Conservation (phyloP, 2,329 filamentous ascomycete genomes). For the Monosporascus sp. region DNA sequence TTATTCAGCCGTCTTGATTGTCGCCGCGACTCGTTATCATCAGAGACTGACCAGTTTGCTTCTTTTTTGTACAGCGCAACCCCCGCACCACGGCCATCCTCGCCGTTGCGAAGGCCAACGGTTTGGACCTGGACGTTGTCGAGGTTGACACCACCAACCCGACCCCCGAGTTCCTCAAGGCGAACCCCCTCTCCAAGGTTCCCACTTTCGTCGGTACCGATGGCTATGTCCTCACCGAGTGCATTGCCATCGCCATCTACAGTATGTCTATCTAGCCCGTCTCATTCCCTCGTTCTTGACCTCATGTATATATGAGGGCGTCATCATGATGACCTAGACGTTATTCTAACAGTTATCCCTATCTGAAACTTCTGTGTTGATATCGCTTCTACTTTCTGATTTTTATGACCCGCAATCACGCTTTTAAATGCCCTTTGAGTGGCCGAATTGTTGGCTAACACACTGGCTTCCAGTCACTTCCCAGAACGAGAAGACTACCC, state of each 20-base stretch:
- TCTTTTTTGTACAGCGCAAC: constrained; percentile 61
- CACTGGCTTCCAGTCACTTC: constrained; percentile 68
- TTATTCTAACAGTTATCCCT: constrained; percentile 94
- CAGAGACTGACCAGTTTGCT: constrained; percentile 22
- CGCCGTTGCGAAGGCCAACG: constrained; percentile 96
- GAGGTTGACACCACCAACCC: constrained; percentile 62
- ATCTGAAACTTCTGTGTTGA: constrained; percentile 92
- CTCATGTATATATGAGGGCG: constrained; percentile 5
- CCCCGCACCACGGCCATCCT: constrained; percentile 82
- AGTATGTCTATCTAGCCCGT: constrained; percentile 57
- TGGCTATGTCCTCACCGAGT: constrained; percentile 84
- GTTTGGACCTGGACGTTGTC: constrained; percentile 84
- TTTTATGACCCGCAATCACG: constrained; percentile 25
- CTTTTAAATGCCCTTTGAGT: constrained; percentile 7
- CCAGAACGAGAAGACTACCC: constrained; percentile 99
- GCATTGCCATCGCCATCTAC: constrained; percentile 95
- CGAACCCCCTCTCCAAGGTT: constrained; percentile 85
- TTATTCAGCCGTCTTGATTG: constrained; percentile 5
- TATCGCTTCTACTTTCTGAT: constrained; percentile 80
- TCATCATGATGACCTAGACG: constrained; percentile 67
- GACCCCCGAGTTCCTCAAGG: constrained; percentile 72
- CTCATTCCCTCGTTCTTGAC: constrained; percentile 9
- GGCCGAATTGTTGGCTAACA: constrained; percentile 18
- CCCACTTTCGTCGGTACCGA: constrained; percentile 90
- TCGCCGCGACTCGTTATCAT: too few relatives aligned